phyloP scores from a whole-genome alignment of 2,329 filamentous ascomycete genomes.

The Aspergillus sclerotialis region DNA sequence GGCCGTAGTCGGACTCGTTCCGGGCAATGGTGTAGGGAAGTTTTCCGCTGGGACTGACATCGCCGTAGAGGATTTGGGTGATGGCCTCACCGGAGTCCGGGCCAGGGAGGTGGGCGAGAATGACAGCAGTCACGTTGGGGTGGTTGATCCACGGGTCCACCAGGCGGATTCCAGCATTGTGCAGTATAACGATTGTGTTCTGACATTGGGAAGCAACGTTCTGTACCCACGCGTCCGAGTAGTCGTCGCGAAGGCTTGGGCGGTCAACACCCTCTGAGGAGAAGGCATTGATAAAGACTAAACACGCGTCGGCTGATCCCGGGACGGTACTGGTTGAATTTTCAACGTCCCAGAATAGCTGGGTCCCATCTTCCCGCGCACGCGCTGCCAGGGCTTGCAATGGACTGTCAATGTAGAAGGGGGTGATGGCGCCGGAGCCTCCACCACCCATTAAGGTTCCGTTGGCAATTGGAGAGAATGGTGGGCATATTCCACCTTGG shows the following conservation, averaged over 20 bases:
- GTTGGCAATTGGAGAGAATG: background rate
- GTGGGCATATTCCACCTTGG: background rate
- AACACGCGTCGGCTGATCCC: conserved; percentile 9
- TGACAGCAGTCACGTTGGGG: conserved; percentile 63
- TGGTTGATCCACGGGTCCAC: conserved; percentile 55
- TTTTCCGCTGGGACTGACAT: conserved; percentile 54
- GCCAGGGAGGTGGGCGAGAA: conserved; percentile 66
- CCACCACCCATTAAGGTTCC: background rate
- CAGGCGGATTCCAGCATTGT: conserved; percentile 72
- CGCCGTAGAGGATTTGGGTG: conserved; percentile 63
- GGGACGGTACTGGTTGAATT: background rate
- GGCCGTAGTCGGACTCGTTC: conserved; percentile 46
- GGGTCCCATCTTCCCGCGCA: background rate
- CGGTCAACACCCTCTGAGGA: conserved; percentile 12
- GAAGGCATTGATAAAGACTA: conserved; percentile 19
- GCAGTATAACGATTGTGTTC: conserved; percentile 89
- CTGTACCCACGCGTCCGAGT: conserved; percentile 42
- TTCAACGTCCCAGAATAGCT: background rate
- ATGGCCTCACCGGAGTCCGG: conserved; percentile 68
- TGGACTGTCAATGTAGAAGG: background rate
- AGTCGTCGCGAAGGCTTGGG: conserved; percentile 12
- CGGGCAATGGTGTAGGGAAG: conserved; percentile 52
- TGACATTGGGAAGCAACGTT: conserved; percentile 67
- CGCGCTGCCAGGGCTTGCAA: background rate
- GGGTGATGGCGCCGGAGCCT: background rate